Base-by-base conservation (phyloP, 2,329 filamentous ascomycete genomes). In the Elsinoe perseae region DNA sequence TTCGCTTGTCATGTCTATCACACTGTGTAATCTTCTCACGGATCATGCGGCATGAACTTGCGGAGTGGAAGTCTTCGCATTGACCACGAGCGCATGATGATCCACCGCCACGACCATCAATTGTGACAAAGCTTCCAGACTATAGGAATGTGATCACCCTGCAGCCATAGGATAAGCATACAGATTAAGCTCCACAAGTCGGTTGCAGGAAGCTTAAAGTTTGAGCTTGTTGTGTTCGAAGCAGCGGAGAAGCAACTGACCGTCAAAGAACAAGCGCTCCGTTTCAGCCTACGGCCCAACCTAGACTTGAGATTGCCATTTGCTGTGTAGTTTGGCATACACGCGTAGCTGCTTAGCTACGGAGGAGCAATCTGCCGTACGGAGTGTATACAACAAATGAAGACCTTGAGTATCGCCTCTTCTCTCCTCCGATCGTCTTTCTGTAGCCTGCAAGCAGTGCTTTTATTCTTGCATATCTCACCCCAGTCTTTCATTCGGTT, bases 401-500 rank as follows among this genome's bases (percentile, higher is more conserved):
- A 25, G n/a, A 44, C 18, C 12, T 18, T 44, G 25, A 44, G 40
- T 25, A 44, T 18, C 40, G 9, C 40, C 20, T 25, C 40, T 21
- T 23, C 20, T 25, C 21, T 42, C 25, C n/a, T 21, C n/a, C 14
- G 16, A 23, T 32, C 48, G 23, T 20, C 18, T 36, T 38, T 30
- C n/a, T 23, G 18, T 7, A 52, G 48, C 48, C 48, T 38, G 52
- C 52, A 3, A 48, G 53, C 53, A 32, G 53, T 42, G 53, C 40
- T 56, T 32, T 48, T 25, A 46, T 48, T 46, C 20, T 27, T 14
- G n/a, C n/a, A 4, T 34, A n/a, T 46, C 40, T 48, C 4, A 48
- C 53, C 30, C 3, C 40, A 48, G 53, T 56, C 50, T 50, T 18
- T 58, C 59, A 32, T 52, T 58, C 21, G 18, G 38, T 57, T 20